Base-by-base conservation (phyloP, 306 rosid species). In the Abrus precatorius region DNA sequence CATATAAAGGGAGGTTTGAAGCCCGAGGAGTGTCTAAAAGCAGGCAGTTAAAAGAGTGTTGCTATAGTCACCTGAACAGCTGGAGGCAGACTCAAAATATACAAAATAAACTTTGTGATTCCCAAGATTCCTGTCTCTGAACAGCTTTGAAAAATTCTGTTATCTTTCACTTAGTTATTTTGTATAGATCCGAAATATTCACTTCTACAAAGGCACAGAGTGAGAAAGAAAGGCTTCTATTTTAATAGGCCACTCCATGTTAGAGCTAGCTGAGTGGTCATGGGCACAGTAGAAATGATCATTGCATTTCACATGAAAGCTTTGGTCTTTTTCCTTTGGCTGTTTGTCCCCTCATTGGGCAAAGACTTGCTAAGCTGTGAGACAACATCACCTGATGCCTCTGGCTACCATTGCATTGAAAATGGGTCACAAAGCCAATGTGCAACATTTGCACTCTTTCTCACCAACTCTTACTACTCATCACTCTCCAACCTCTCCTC, bases 401-500 rank as follows among this genome's bases (percentile, higher is more conserved):
- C 81, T 69, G 89, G 88, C 82, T 92, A 83, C 79, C 82, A 28
- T 75, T 90, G 97, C 88, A 85, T 48, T 54, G 74, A 69, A 44
- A 89, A 82, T 41, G 84, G 44, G 12, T 72, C 92, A 71, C 80
- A 76, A 8, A 64, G 72, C 72, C 87, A 84, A 66, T 95, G 99
- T 69, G 81, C 34, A 44, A 91, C 99, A 27, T 91, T 87, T 77
- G 92, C 93, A 63, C 85, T 91, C 62, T 83, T 95, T 66, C 83
- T 87, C 57, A 72, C 97, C 1, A 93, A 91, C 79, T 77, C 93
- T 50, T 81, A 85, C 75, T 91, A 81, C 79, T 90, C 97, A 1
- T 93, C 96, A 33, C 93, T 93, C 38, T 87, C 74, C 80, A 95
- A 95, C 75, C 85, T 95, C 36, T 91, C 93, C 81, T 77, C 71